A percentile compares a stretch with the other conserved stretches of the same genome.
Conservation (phyloP, 768 basidiomycete species). For the Leucocoprinus leucothites region DNA sequence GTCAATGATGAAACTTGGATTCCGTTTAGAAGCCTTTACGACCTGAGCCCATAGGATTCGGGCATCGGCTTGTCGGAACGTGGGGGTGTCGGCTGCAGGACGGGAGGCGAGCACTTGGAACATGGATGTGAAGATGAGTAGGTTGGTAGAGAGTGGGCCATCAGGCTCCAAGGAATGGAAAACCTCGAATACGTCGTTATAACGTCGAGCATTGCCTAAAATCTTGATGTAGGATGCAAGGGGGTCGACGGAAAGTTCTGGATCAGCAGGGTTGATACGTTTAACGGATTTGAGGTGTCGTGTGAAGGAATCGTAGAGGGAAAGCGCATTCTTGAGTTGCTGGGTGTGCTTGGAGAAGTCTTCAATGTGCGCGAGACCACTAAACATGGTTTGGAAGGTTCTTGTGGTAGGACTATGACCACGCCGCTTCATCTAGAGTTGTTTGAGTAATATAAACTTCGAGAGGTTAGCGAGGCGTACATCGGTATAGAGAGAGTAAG, state of each 20-base stretch:
- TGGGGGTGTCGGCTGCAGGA: conserved; percentile 24
- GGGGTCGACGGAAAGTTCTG: conserved; percentile 48
- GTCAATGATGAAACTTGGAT: conserved; percentile 48
- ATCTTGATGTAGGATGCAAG: conserved; percentile 63
- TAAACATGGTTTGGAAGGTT: conserved; percentile 71
- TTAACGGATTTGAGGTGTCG: conserved; percentile 48
- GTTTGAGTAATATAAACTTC: conserved; percentile 4
- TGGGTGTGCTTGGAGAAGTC: conserved; percentile 57
- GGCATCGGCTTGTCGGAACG: conserved; percentile 55
- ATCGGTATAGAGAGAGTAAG: conserved; percentile 66
- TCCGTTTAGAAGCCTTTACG: conserved; percentile 46
- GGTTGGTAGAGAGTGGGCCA: conserved; percentile 60
- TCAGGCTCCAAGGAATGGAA: conserved; percentile 65
- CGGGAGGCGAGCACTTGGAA: conserved; percentile 44
- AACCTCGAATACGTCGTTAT: conserved; percentile 73
- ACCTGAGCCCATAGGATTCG: conserved; percentile 70
- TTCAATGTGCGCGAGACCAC: conserved; percentile 57
- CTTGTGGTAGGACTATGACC: conserved; percentile 66
- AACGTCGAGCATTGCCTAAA: conserved; percentile 54
- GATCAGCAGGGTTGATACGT: conserved; percentile 40
- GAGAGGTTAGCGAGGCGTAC: conserved; percentile 36
- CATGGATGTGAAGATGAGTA: conserved; percentile 62
- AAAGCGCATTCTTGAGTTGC: conserved; percentile 59
- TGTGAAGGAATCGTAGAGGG: conserved; percentile 57
- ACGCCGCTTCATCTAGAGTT: conserved; percentile 75